Percentiles rank a stretch among this genome's conserved stretches.
phyloP scores from a whole-genome alignment of 2,329 filamentous ascomycete species.

The Microcyclosporella mali region DNA sequence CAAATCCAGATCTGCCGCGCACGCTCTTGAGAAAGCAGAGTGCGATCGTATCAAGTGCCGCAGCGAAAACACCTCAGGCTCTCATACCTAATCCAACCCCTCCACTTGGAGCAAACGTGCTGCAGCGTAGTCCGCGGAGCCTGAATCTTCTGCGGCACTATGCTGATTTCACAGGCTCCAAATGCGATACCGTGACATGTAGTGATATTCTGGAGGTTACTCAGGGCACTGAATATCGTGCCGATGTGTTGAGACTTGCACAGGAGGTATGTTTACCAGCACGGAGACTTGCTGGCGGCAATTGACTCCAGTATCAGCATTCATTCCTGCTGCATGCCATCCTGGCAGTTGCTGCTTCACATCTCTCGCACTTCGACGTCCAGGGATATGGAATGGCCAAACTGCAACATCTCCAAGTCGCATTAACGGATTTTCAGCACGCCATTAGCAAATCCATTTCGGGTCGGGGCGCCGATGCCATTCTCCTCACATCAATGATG shows the following conservation, averaged over 20 bases:
- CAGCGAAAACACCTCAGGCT: not conserved
- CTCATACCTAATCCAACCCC: not conserved
- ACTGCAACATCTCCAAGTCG: not conserved
- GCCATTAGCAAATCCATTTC: not conserved
- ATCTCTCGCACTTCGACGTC: not conserved
- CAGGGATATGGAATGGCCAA: conserved; percentile 1
- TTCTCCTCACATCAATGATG: conserved; percentile 3
- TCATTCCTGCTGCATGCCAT: conserved; percentile 2
- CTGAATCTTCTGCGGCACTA: not conserved
- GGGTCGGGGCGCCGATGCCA: not conserved
- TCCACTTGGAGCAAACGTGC: not conserved
- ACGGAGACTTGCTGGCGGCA: not conserved
- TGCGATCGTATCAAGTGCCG: no score
- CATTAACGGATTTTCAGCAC: not conserved
- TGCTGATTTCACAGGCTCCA: not conserved
- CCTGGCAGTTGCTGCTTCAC: conserved; percentile 1
- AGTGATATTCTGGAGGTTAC: conserved; percentile 4
- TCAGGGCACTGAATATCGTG: conserved; percentile 6
- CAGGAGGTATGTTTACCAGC: conserved; percentile 3
- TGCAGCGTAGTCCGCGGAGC: not conserved
- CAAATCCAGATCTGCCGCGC: not conserved
- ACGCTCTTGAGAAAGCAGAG: no score
- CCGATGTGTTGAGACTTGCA: conserved; percentile 7
- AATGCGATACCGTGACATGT: conserved; percentile 8
- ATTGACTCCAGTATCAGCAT: not conserved